Evolutionary conservation across 495 filamentous ascomycete genomes (phyloP).

Genomic region (Trichoderma parareesei): DNA sequence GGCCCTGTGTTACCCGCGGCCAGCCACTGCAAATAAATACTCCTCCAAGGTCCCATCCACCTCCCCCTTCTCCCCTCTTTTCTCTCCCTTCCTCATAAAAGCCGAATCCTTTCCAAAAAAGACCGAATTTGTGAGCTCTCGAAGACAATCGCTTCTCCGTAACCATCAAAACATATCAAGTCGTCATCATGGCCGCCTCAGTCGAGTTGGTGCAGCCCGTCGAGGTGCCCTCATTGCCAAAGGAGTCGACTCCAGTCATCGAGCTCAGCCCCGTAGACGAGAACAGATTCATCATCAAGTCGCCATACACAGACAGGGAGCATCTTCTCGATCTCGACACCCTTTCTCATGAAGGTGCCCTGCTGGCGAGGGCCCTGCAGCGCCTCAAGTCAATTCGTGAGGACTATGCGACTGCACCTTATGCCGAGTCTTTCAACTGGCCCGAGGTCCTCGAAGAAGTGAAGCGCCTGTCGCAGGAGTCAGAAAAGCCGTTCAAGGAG

Average conservation of each 20-base stretch:
- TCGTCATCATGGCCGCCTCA: not conserved
- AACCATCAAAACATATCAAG: not conserved
- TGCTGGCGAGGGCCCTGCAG: constrained; percentile 65
- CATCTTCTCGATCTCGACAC: constrained; percentile 65
- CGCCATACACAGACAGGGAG: constrained; percentile 58
- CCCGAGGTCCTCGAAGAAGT: constrained; percentile 49
- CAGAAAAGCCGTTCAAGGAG: constrained; percentile 50
- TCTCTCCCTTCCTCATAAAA: not conserved
- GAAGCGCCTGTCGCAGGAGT: constrained; percentile 32
- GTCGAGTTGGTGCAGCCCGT: not conserved
- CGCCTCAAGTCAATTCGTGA: constrained; percentile 49
- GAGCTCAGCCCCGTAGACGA: not conserved
- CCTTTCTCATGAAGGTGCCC: constrained; percentile 52
- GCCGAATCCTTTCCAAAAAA: not conserved
- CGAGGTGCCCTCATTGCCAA: not conserved
- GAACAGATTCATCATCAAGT: constrained; percentile 30
- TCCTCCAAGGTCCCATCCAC: not conserved
- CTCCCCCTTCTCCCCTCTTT: not conserved
- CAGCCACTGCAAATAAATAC: constrained; percentile 2
- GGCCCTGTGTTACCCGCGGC: not conserved
- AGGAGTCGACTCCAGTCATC: not conserved
- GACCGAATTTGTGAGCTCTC: not conserved
- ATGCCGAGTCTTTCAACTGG: constrained; percentile 75
- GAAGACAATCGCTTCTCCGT: not conserved
- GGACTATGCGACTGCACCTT: constrained; percentile 72